Conservation (phyloP, 257 asterid genomes). For the Mentha longifolia region DNA sequence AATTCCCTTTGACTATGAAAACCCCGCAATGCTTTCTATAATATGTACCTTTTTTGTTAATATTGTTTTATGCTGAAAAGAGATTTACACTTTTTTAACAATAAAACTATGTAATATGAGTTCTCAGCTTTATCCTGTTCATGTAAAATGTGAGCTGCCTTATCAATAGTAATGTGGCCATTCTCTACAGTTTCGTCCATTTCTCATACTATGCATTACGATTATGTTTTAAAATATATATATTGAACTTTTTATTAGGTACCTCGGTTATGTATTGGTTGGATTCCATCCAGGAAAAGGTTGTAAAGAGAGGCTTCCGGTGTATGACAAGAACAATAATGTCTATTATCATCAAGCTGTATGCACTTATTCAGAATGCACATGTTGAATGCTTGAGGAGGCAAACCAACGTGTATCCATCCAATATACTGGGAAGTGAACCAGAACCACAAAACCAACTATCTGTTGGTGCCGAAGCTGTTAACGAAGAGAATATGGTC, state of each 20-base stretch:
- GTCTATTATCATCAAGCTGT: conserved; percentile 50
- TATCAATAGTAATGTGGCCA: not conserved
- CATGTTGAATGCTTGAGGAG: conserved; percentile 63
- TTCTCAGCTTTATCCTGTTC: not conserved
- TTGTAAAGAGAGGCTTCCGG: conserved; percentile 61
- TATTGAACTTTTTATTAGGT: conserved; percentile 43
- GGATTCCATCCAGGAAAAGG: conserved; percentile 58
- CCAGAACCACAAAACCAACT: conserved; percentile 37
- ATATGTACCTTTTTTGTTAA: not conserved
- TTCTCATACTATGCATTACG: not conserved
- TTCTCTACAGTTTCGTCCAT: conserved; percentile 1
- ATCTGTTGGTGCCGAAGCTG: conserved; percentile 46
- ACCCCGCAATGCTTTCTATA: not conserved
- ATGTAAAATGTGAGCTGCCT: conserved; percentile 4
- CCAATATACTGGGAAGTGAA: conserved; percentile 52
- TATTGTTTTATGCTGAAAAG: conserved; percentile 12
- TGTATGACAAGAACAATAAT: conserved; percentile 59
- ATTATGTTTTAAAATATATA: not conserved
- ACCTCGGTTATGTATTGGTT: conserved; percentile 50
- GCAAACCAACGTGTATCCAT: conserved; percentile 57
- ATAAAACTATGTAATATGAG: not conserved
- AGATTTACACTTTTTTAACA: not conserved
- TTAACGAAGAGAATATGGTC: conserved; percentile 46
- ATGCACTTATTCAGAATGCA: conserved; percentile 46
- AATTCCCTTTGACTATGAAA: conserved; percentile 14